A percentile compares a stretch with the other conserved stretches of the same genome.
Evolutionary conservation across 176 grass and related monocot genomes (phyloP).

Genomic region (Coix lacrymajobi): DNA sequence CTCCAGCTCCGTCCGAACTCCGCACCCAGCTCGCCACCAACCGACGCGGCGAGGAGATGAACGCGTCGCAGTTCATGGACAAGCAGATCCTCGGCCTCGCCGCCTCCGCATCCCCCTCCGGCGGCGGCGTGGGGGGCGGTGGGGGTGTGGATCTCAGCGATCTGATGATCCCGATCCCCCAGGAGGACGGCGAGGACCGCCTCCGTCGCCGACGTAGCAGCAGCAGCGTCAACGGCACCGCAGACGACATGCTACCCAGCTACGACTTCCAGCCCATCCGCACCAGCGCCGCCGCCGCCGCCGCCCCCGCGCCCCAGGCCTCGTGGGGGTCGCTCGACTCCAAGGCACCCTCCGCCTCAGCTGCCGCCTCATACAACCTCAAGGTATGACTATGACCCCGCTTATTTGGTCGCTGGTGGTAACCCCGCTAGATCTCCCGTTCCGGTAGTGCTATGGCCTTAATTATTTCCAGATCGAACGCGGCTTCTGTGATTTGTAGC

Average conservation of each 20-base stretch:
- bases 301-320: slow-evolving; percentile 5
- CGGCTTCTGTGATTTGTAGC: too few species aligned
- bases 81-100: slow-evolving; percentile 54
- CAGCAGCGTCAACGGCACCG: slow-evolving; percentile 22
- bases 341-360: slow-evolving; percentile 33
- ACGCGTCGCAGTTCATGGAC: slow-evolving; percentile 56
- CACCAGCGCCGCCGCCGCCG: neutral
- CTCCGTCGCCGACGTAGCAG: slow-evolving; percentile 25
- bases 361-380: slow-evolving; percentile 45
- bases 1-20: neutral
- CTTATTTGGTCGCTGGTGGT: neutral
- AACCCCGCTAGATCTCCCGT: neutral
- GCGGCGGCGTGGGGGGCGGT: neutral
- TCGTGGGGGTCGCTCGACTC: slow-evolving; percentile 47
- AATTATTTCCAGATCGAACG: neutral
- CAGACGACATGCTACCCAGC: slow-evolving; percentile 53
- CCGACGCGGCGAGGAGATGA: slow-evolving; percentile 19
- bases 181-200: slow-evolving; percentile 43
- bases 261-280: slow-evolving; percentile 78
- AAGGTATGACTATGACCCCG: slow-evolving; percentile 28
- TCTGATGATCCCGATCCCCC: slow-evolving; percentile 54
- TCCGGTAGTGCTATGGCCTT: neutral
- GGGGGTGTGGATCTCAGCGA: slow-evolving; percentile 48
- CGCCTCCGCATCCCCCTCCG: slow-evolving; percentile 20
- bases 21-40: neutral